Percentiles rank a stretch among this genome's conserved stretches.
These are phyloP conservation scores for Heliosperma pusillum DNA, from an alignment of 148 eudicot genomes.

Conservation along the genomic window DNA sequence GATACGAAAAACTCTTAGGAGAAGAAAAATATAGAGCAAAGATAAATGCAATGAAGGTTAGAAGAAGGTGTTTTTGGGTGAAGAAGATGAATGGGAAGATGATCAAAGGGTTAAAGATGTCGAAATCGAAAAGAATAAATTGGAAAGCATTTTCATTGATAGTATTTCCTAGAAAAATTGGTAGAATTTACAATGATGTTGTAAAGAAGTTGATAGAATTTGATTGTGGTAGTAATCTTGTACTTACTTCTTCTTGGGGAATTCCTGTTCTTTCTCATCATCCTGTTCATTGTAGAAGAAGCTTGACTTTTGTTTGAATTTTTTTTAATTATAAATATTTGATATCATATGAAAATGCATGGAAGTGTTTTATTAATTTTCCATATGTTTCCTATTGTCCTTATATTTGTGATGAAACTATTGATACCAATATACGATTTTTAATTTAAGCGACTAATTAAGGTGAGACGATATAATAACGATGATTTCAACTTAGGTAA, in stretches of 20 bases:
- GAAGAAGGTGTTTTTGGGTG: constrained; percentile 32
- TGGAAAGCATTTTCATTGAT: constrained; percentile 31
- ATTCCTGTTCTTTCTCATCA: constrained; percentile 34
- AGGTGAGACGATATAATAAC: too few species aligned
- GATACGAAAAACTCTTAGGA: constrained; percentile 24
- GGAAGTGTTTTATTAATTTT: background rate
- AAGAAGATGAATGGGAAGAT: constrained; percentile 28
- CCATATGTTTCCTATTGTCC: too few species aligned
- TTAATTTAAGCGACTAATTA: too few species aligned
- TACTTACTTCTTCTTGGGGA: constrained; percentile 35
- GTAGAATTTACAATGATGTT: constrained; percentile 25
- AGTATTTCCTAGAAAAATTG: constrained; percentile 25
- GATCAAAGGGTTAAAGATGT: constrained; percentile 27
- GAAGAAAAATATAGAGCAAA: constrained; percentile 16
- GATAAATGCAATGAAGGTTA: background rate
- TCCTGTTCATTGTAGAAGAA: constrained; percentile 10
- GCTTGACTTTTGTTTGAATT: constrained; percentile 3
- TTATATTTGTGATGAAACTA: too few species aligned
- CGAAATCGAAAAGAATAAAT: constrained; percentile 18
- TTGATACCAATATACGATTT: too few species aligned
- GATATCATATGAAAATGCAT: background rate
- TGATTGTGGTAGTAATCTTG: constrained; percentile 23
- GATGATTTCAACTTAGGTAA: too few species aligned
- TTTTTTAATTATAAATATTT: background rate
- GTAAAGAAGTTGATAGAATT: constrained; percentile 31